These are phyloP conservation scores for Coemansia sp. DNA, from an alignment of 192 early-diverging fungal genomes.

Conservation along the genomic window DNA sequence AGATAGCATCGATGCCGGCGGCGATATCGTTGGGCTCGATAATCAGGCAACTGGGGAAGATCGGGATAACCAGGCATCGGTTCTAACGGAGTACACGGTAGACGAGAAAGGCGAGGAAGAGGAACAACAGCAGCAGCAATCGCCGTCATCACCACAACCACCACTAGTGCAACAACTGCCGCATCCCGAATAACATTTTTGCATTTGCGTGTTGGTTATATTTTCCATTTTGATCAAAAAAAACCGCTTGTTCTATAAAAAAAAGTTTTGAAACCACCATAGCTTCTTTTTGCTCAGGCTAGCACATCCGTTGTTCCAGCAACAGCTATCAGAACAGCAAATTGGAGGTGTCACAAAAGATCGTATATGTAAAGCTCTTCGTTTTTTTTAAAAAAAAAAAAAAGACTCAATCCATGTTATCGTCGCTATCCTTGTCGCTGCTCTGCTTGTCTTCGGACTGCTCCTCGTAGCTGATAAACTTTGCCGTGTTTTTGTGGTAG, in stretches of 20 bases:
- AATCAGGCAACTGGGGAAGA: neutral
- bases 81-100: neutral
- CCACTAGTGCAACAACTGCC: neutral
- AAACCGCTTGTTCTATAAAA: too few relatives aligned
- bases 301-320: too few relatives aligned
- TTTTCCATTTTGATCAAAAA: too few relatives aligned
- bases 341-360: too few relatives aligned
- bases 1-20: conserved; percentile 8
- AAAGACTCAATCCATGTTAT: conserved; percentile 28
- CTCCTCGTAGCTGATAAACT: conserved; percentile 34
- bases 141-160: too few relatives aligned
- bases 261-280: neutral
- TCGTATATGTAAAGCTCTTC: neutral
- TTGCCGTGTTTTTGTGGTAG: conserved; percentile 60
- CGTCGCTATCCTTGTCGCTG: conserved; percentile 12
- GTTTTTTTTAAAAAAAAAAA: too few relatives aligned
- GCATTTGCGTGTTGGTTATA: too few relatives aligned
- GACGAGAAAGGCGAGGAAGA: neutral
- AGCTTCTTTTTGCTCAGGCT: too few relatives aligned
- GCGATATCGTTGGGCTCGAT: conserved; percentile 14
- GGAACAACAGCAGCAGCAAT: neutral
- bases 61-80: neutral
- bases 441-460: neutral
- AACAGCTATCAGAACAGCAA: too few relatives aligned
- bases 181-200: conserved; percentile 2